Percentiles rank a stretch among this genome's conserved stretches.
Conservation (phyloP, 805 yeast species). For the Wickerhamomyces sydowiorum region DNA sequence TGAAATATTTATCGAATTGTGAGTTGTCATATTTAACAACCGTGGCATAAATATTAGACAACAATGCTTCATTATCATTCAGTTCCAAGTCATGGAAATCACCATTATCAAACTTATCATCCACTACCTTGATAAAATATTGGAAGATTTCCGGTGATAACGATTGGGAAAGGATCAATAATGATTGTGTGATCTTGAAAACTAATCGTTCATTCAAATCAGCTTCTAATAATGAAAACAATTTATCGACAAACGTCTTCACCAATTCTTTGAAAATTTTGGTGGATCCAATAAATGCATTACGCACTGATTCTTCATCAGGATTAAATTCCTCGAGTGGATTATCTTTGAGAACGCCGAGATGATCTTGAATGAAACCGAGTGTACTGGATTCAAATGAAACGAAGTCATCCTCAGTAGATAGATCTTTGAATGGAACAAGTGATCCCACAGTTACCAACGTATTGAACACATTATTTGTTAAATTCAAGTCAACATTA, state of each 20-base stretch:
- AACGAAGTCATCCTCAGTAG: slow-evolving; percentile 30
- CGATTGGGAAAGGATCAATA: slow-evolving; percentile 50
- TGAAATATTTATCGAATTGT: slow-evolving; percentile 20
- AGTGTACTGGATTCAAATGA: slow-evolving; percentile 33
- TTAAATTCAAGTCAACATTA: slow-evolving; percentile 74
- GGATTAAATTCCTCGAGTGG: slow-evolving; percentile 28
- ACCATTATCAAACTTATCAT: slow-evolving; percentile 38
- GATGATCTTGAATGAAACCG: slow-evolving; percentile 62
- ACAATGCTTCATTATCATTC: slow-evolving; percentile 54
- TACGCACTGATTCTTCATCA: slow-evolving; percentile 40
- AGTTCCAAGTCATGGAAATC: slow-evolving; percentile 46
- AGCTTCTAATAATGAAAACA: slow-evolving; percentile 59
- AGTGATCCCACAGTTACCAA: slow-evolving; percentile 66
- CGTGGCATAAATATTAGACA: slow-evolving; percentile 69
- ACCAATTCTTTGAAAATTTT: slow-evolving; percentile 61
- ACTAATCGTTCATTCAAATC: slow-evolving; percentile 31
- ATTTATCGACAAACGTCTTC: slow-evolving; percentile 46
- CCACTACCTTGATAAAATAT: slow-evolving; percentile 32
- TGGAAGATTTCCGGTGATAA: slow-evolving; percentile 51
- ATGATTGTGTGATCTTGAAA: slow-evolving; percentile 36
- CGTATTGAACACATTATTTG: slow-evolving; percentile 61
- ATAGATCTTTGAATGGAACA: slow-evolving; percentile 64
- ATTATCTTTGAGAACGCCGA: slow-evolving; percentile 39
- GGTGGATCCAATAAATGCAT: slow-evolving; percentile 68
- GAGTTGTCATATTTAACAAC: slow-evolving; percentile 52